phyloP scores from a whole-genome alignment of 2,329 filamentous ascomycete genomes.

The Colletotrichum nymphaeae region DNA sequence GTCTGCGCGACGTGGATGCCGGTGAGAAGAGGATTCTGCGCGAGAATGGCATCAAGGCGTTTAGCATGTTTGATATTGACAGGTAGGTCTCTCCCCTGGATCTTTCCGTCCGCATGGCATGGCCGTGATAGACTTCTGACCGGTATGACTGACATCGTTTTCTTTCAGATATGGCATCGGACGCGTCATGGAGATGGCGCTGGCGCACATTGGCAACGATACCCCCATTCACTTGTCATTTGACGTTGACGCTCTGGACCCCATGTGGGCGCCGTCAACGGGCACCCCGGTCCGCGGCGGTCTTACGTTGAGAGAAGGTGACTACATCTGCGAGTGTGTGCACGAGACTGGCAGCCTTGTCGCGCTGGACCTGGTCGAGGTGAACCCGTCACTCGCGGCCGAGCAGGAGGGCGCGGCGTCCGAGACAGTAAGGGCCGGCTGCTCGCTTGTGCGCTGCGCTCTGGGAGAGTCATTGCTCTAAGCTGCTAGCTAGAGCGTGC shows the following conservation, averaged over 20 bases:
- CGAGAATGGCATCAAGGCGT: conserved; percentile 92
- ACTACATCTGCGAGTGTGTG: conserved; percentile 93
- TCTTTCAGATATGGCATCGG: conserved; percentile 81
- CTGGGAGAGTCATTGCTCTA: conserved; percentile 90
- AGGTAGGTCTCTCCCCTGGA: conserved; percentile 46
- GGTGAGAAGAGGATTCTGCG: conserved; percentile 92
- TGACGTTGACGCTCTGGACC: conserved; percentile 95
- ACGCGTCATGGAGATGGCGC: conserved; percentile 96
- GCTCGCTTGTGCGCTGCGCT: conserved; percentile 90
- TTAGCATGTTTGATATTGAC: conserved; percentile 99
- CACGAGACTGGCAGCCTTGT: conserved; percentile 83
- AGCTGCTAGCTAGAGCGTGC: not conserved
- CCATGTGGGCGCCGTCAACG: conserved; percentile 95
- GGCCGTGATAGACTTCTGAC: too few species aligned
- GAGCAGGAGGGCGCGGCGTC: conserved; percentile 72
- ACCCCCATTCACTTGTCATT: conserved; percentile 98
- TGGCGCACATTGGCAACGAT: conserved; percentile 92
- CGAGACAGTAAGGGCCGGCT: conserved; percentile 91
- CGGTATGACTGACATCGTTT: not conserved
- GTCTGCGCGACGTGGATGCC: conserved; percentile 90
- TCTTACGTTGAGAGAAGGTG: conserved; percentile 91
- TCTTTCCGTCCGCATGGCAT: not conserved
- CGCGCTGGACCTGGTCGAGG: conserved; percentile 85
- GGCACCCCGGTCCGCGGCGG: conserved; percentile 95
- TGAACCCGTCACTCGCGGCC: conserved; percentile 78